Evolutionary conservation across 345 rosid species (phyloP).

Genomic region (Eucalyptus regnans): DNA sequence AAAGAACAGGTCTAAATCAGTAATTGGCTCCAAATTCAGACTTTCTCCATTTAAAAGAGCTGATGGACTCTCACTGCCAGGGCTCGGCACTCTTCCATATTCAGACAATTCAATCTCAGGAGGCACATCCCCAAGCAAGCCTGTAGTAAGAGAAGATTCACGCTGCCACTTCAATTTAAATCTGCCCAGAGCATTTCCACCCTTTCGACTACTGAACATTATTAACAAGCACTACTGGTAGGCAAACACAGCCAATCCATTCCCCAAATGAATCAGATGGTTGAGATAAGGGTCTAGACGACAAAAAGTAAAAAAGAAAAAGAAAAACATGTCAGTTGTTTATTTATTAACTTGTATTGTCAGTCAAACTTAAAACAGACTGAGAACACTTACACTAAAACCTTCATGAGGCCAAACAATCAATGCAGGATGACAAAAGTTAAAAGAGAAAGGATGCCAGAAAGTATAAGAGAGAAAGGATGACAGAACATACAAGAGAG

Average conservation of each 20-base stretch:
- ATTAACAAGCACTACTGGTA: constrained; percentile 40
- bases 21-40: constrained; percentile 64
- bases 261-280: constrained; percentile 28
- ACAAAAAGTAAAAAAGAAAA: background rate
- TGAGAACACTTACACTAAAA: background rate
- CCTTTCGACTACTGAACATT: constrained; percentile 77
- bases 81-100: constrained; percentile 74
- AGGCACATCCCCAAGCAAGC: constrained; percentile 71
- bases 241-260: constrained; percentile 75
- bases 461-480: background rate
- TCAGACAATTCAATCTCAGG: constrained; percentile 88
- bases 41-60: constrained; percentile 94
- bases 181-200: constrained; percentile 41
- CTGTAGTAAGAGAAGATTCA: constrained; percentile 59
- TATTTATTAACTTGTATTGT: background rate
- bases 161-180: constrained; percentile 64
- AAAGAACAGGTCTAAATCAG: constrained; percentile 90
- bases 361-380: background rate
- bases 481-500: background rate
- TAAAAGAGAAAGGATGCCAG: background rate
- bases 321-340: background rate
- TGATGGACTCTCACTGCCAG: constrained; percentile 96
- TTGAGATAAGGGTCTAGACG: background rate
- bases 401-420: background rate
- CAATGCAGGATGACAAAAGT: background rate